Evolutionary conservation across 176 grass and related monocot genomes (phyloP).

Genomic region (Poa annua): DNA sequence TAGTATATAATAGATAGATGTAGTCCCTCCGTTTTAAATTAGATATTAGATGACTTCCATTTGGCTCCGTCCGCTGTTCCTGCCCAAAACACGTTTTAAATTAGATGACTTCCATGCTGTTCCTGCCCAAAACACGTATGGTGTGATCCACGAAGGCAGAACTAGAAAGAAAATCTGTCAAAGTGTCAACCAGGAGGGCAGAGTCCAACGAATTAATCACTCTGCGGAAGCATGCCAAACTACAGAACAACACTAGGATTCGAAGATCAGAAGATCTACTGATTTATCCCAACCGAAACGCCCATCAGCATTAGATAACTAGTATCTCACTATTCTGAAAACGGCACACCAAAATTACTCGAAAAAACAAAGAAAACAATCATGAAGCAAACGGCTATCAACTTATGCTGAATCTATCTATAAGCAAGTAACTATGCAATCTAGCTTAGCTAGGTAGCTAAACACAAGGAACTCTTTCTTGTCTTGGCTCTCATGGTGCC

Average conservation of each 20-base stretch:
- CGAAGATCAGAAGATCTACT: constrained; percentile 44
- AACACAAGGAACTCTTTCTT: background rate
- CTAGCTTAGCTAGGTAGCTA: constrained; percentile 42
- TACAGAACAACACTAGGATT: constrained; percentile 38
- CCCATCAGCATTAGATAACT: constrained; percentile 1
- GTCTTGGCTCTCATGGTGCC: constrained; percentile 33
- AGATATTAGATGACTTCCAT: too few relatives aligned
- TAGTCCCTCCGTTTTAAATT: too few relatives aligned
- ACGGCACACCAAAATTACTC: constrained; percentile 30
- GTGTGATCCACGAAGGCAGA: too few relatives aligned
- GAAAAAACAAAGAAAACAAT: constrained; percentile 10
- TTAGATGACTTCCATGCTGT: too few relatives aligned
- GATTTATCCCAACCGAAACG: constrained; percentile 38
- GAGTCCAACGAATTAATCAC: constrained; percentile 33
- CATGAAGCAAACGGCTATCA: constrained; percentile 43
- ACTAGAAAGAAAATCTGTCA: too few relatives aligned
- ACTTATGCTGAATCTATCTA: constrained; percentile 60
- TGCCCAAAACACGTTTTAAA: too few relatives aligned
- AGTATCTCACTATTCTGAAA: background rate
- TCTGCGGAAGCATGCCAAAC: constrained; percentile 31
- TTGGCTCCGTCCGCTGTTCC: too few relatives aligned
- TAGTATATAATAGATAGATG: too few relatives aligned
- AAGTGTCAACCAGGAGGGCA: background rate
- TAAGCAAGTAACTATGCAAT: constrained; percentile 50
- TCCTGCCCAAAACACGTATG: too few relatives aligned